phyloP scores from a whole-genome alignment of 495 filamentous ascomycete species.

The Pseudotulostoma volvatum region DNA sequence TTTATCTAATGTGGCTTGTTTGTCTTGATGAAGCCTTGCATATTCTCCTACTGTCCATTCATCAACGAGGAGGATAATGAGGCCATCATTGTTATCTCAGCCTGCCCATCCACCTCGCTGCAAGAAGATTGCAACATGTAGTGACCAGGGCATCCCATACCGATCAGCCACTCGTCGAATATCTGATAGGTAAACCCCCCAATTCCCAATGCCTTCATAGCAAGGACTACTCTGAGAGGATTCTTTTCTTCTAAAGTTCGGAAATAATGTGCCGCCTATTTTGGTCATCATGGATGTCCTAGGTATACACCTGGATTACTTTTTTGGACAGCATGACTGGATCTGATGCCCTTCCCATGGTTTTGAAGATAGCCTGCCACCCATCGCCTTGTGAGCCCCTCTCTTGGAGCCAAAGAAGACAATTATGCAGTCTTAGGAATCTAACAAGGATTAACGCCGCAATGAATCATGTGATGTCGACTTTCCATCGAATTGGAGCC shows the following conservation, averaged over 20 bases:
- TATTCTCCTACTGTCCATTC: not conserved
- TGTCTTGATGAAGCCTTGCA: not conserved
- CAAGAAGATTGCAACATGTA: not conserved
- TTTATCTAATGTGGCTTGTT: not conserved
- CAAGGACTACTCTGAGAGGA: not conserved
- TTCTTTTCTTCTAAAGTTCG: not conserved
- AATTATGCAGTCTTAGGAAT: slow-evolving; percentile 1
- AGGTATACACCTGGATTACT: not conserved
- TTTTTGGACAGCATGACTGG: not conserved
- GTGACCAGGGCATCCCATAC: not conserved
- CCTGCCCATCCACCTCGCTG: not conserved
- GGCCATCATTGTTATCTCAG: not conserved
- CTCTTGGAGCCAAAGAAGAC: slow-evolving; percentile 1
- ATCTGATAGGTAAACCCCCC: not conserved
- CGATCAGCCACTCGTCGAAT: not conserved
- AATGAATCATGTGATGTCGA: not conserved
- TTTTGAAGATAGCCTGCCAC: not conserved
- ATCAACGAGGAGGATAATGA: not conserved
- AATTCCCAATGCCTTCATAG: not conserved
- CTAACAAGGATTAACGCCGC: not conserved
- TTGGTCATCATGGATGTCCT: not conserved
- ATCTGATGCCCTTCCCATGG: not conserved
- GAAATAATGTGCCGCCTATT: not conserved
- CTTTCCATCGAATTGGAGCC: not conserved
- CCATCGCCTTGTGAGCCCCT: not conserved